Base-by-base conservation (phyloP, 2,329 filamentous ascomycete species). In the Didymella segeticola region DNA sequence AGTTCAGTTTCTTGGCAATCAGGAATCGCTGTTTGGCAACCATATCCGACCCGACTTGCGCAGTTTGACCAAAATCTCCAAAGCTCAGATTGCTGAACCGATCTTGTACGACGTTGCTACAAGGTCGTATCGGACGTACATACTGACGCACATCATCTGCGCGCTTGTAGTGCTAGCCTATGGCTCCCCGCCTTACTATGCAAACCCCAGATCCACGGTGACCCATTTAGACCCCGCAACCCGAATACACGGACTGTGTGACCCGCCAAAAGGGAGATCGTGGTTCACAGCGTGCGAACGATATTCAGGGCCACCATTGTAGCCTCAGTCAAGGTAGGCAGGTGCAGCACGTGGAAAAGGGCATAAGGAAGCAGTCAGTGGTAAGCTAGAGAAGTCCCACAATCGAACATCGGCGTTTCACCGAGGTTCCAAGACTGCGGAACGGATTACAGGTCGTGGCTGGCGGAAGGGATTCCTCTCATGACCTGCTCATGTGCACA, bases 401-500 rank as follows among this genome's bases (percentile, higher is more conserved):
- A 33, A 34, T n/a, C 17, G 30, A 29, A 20, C 38, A 25, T 49
- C 47, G 47, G 47, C 34, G 34, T 12, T 37, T 37, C 34, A 37
- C 34, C 34, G 47, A 49, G 33, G 29, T 30, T 23, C 46, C 37
- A 30, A 36, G n/a, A 9, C 37, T 23, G 25, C 47, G 46, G 36
- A 19, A 41, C 20, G 26, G 17, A 15, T 12, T 8, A 11, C 11
- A 11, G 19, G 11, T 43, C 2, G 30, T 43, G 38, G 47, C 47
- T 43, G 30, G 30, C 47, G 47, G 47, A 50, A 50, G 47, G 47
- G 30, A 50, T 50, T 29, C 47, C 30, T 36, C 14, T 50, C 30
- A 34, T 19, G 47, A 29, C 26, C n/a, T 30, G 47, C n/a, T 43
- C 30, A 37, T 37, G 11, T 23, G 38, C 10, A 22, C 19, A 50